These are phyloP conservation scores for Hymenoscyphus infarciens DNA, from an alignment of 2,329 filamentous ascomycete genomes.

Conservation along the genomic window DNA sequence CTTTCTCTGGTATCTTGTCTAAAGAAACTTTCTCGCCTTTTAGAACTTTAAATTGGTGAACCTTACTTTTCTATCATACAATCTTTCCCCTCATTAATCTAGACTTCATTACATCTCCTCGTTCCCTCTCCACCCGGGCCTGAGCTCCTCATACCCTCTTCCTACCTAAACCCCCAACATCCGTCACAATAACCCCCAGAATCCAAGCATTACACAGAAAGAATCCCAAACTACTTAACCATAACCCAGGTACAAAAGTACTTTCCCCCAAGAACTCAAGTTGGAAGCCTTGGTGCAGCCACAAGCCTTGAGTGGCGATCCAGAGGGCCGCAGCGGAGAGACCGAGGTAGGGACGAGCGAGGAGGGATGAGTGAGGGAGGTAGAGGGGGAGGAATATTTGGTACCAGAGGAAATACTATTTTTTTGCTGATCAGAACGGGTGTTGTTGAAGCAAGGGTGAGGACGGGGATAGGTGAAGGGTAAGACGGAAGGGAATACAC, in stretches of 20 bases:
- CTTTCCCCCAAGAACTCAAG: constrained; percentile 78
- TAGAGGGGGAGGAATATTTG: constrained; percentile 90
- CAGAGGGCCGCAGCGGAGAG: constrained; percentile 65
- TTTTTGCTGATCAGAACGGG: background rate
- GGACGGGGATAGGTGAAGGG: background rate
- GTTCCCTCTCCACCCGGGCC: too few species aligned
- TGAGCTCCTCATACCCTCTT: too few species aligned
- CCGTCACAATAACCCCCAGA: constrained; percentile 71
- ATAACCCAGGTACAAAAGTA: constrained; percentile 83
- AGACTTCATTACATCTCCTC: background rate
- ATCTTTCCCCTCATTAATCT: background rate
- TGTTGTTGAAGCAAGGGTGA: background rate
- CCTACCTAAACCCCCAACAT: constrained; percentile 41
- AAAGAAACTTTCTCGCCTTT: too few species aligned
- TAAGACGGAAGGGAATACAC: constrained; percentile 44
- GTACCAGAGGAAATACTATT: constrained; percentile 97
- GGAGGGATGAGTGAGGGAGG: constrained; percentile 67
- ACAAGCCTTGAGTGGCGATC: constrained; percentile 70
- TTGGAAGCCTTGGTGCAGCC: constrained; percentile 71
- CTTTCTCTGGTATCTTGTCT: too few species aligned
- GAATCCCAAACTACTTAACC: constrained; percentile 70
- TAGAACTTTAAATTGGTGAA: too few species aligned
- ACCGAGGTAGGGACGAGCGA: constrained; percentile 62
- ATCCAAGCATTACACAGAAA: constrained; percentile 88
- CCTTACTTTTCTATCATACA: background rate